Conservation (phyloP, 179 eudicot genomes). For the Silene coronaria region DNA sequence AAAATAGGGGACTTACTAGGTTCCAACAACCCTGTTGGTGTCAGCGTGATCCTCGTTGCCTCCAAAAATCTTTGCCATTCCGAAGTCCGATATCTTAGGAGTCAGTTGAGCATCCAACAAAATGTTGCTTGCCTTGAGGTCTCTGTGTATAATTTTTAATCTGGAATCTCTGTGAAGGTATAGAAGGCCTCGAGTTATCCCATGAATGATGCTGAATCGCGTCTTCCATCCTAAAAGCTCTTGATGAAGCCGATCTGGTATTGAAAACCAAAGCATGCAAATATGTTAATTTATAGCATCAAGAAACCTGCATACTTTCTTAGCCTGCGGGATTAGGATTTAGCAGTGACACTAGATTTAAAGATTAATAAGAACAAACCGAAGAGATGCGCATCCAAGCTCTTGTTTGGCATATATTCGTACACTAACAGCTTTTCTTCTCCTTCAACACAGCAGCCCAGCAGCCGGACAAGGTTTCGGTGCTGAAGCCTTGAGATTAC, state of each 20-base stretch:
- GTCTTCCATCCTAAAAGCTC: constrained; percentile 33
- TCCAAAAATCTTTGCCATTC: constrained; percentile 50
- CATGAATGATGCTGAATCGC: constrained; percentile 38
- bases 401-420: constrained; percentile 49
- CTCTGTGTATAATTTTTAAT: constrained; percentile 45
- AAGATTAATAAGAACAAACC: constrained; percentile 24
- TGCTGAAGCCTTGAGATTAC: constrained; percentile 47
- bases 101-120: constrained; percentile 42
- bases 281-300: too few species aligned
- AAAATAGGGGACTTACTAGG: constrained; percentile 41
- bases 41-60: constrained; percentile 36
- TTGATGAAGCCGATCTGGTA: constrained; percentile 5
- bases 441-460: constrained; percentile 40
- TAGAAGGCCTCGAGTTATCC: constrained; percentile 46
- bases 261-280: too few species aligned
- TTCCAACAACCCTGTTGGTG: constrained; percentile 51
- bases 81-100: constrained; percentile 57
- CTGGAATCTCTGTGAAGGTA: constrained; percentile 54
- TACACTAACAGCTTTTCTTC: constrained; percentile 41
- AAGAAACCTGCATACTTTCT: too few species aligned
- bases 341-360: too few species aligned
- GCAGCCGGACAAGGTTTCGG: constrained; percentile 39
- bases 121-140: constrained; percentile 54
- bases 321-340: too few species aligned
- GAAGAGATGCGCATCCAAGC: constrained; percentile 39